Percentiles rank a stretch among this genome's conserved stretches.
These are phyloP conservation scores for Boletus rex-veris DNA, from an alignment of 768 basidiomycete genomes.

Conservation along the genomic window DNA sequence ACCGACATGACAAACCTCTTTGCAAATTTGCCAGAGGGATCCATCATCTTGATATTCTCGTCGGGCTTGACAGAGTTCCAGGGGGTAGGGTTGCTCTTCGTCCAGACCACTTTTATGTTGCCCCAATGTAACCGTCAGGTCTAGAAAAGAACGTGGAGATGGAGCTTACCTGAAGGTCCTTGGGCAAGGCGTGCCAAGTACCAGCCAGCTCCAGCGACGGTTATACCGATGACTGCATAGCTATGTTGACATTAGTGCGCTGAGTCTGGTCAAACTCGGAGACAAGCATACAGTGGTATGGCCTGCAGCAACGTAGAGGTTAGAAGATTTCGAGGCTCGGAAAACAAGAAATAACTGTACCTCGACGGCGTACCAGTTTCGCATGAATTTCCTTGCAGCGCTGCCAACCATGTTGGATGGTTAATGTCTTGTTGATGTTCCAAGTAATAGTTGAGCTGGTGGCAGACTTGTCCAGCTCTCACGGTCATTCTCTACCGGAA, in stretches of 20 bases:
- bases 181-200: constrained; percentile 62
- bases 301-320: constrained; percentile 33
- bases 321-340: background rate
- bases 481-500: constrained; percentile 14
- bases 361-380: constrained; percentile 46
- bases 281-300: constrained; percentile 43
- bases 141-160: background rate
- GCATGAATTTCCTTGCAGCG: constrained; percentile 31
- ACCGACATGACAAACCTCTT: constrained; percentile 43
- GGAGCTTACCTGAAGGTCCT: constrained; percentile 48
- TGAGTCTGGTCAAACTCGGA: constrained; percentile 3
- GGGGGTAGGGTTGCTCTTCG: constrained; percentile 76
- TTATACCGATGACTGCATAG: constrained; percentile 48
- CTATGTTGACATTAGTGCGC: constrained; percentile 28
- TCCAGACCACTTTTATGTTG: constrained; percentile 49
- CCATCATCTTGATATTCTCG: constrained; percentile 68
- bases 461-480: constrained; percentile 1
- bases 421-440: background rate
- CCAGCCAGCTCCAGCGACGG: constrained; percentile 58
- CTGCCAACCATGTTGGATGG: constrained; percentile 23
- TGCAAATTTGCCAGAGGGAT: constrained; percentile 71
- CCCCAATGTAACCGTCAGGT: background rate
- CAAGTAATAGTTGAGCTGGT: background rate
- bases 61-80: constrained; percentile 79
- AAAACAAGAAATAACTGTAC: constrained; percentile 20